Base-by-base conservation (phyloP, 768 basidiomycete genomes). In the Tricholomella constricta region DNA sequence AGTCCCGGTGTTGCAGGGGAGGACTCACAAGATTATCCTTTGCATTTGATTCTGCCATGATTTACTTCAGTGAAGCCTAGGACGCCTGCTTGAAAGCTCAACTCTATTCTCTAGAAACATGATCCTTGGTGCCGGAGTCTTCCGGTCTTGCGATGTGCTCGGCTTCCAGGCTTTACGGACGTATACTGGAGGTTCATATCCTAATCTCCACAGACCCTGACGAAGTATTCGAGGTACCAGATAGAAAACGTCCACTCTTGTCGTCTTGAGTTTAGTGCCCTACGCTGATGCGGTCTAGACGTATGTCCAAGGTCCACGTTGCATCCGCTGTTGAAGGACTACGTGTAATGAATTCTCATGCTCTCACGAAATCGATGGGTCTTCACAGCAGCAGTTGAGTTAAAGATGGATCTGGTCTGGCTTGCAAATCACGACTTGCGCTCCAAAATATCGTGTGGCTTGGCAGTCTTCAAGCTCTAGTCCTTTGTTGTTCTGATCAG, bases 111-210 rank as follows among this genome's bases (percentile, higher is more conserved):
- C n/a, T n/a, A n/a, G n/a, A n/a, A n/a, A n/a, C n/a, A n/a, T n/a
- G n/a, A n/a, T n/a, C n/a, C n/a, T n/a, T n/a, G n/a, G n/a, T n/a
- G n/a, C n/a, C n/a, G 5, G 19, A 12, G 6, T 26, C n/a, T 15
- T 29, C 15, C 19, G 27, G 25, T 4, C 29, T 45, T 52, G 51
- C 51, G 51, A 45, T 27, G 20, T 52, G 34, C 34, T 52, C 51
- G 43, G 43, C 51, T 25, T 51, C 42, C 34, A 45, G 42, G 23
- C 43, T 45, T 26, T 34, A 22, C 44, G 44, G 41, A 31, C 31
- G 22, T 22, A 8, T n/a, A 10, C 23, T 8, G 20, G n/a, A 32
- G 14, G 29, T 35, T 17, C 26, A 20, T 20, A 23, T 34, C 34
- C n/a, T 35, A 37, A 45, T 45, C 22, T 32, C n/a, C 46, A 29